Conservation (phyloP, 2,329 filamentous ascomycete species). For the Fusarium caatingaense region DNA sequence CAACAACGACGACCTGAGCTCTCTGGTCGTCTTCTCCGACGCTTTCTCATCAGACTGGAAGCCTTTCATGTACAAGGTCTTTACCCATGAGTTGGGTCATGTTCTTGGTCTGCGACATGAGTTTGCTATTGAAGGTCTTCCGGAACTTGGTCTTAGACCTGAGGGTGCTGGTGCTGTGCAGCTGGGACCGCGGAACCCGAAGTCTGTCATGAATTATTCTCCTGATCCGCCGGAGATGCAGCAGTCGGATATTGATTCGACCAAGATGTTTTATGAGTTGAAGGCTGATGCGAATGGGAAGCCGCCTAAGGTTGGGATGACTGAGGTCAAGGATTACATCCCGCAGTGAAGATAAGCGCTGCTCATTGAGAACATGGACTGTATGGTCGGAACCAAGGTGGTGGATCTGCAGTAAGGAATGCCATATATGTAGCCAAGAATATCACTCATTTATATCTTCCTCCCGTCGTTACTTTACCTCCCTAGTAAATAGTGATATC, state of each 20-base stretch:
- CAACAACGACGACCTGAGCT: background rate
- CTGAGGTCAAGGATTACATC: background rate
- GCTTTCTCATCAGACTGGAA: background rate
- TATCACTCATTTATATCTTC: no score
- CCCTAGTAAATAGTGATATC: no score
- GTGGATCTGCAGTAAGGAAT: no score
- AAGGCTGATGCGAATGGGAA: background rate
- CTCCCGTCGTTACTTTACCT: no score
- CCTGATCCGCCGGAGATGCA: background rate
- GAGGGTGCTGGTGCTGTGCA: background rate
- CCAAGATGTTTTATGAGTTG: background rate
- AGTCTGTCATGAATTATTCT: background rate
- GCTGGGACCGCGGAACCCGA: background rate
- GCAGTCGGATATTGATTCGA: background rate
- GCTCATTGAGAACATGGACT: no score
- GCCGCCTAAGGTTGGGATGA: background rate
- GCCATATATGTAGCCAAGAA: no score
- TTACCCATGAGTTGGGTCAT: background rate
- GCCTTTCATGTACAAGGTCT: accelerated
- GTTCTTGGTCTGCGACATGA: background rate
- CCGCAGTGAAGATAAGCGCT: background rate
- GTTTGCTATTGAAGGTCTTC: background rate
- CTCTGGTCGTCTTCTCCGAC: background rate
- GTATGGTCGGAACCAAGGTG: no score
- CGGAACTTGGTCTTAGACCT: background rate